phyloP scores from a whole-genome alignment of 306 rosid genomes.

The Heteromeles arbutifolia region DNA sequence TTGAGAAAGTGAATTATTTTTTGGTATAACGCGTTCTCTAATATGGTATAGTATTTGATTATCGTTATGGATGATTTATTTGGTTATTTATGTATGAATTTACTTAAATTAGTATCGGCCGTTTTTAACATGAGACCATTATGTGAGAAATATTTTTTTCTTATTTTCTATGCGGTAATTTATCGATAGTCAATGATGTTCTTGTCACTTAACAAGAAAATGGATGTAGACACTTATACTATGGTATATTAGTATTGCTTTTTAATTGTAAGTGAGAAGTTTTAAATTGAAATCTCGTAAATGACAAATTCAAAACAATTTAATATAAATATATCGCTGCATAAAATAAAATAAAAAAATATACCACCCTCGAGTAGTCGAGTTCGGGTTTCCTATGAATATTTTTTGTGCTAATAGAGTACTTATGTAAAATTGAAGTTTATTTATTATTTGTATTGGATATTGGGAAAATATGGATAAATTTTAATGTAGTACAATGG shows the following conservation, averaged over 20 bases:
- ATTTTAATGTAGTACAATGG: neutral
- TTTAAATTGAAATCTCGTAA: no score
- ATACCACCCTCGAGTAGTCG: no score
- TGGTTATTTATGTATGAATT: neutral
- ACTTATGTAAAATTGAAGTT: neutral
- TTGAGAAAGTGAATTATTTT: neutral
- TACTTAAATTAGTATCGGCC: neutral
- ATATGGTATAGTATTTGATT: neutral
- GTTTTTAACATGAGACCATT: neutral
- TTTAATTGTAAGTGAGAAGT: no score
- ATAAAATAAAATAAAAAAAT: no score
- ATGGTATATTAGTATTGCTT: rapidly evolving
- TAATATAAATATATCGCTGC: neutral
- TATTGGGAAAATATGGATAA: no score
- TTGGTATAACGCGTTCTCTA: neutral
- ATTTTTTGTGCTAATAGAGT: neutral
- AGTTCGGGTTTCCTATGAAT: neutral
- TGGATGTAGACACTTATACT: no score
- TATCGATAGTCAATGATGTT: neutral
- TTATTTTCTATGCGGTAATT: neutral
- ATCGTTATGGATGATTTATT: neutral
- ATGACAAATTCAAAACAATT: no score
- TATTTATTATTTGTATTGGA: neutral
- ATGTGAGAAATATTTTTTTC: neutral
- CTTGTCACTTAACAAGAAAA: neutral